Evolutionary conservation across 805 yeast genomes (phyloP).

Genomic region (Yamadazyma takamatsuzukensis): DNA sequence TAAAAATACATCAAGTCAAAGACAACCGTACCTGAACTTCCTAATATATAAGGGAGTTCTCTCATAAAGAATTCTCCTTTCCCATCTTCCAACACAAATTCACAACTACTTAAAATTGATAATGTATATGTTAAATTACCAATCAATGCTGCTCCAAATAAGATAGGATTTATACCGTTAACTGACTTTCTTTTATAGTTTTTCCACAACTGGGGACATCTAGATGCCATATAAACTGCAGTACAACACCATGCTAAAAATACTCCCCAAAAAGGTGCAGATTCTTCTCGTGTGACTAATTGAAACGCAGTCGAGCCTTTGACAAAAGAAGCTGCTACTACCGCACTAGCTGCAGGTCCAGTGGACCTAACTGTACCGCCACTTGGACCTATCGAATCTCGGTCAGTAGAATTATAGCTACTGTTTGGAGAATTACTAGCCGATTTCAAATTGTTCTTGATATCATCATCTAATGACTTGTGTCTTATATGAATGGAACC

Average conservation of each 20-base stretch:
- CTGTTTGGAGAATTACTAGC: slow-evolving; percentile 11
- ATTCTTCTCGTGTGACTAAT: neutral
- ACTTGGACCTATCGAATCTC: slow-evolving; percentile 3
- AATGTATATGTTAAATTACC: slow-evolving; percentile 77
- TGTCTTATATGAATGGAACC: slow-evolving; percentile 8
- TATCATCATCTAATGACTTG: neutral
- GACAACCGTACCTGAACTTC: slow-evolving; percentile 79
- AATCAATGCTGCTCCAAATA: slow-evolving; percentile 72
- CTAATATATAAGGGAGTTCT: slow-evolving; percentile 79
- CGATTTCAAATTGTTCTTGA: slow-evolving; percentile 5
- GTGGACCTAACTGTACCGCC: slow-evolving; percentile 4
- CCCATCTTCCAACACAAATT: slow-evolving; percentile 34
- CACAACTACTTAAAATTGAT: slow-evolving; percentile 68
- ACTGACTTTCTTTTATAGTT: slow-evolving; percentile 79
- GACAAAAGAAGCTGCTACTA: slow-evolving; percentile 8
- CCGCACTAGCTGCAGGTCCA: slow-evolving; percentile 5
- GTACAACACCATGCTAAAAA: slow-evolving; percentile 78
- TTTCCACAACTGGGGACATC: slow-evolving; percentile 81
- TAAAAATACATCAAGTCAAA: slow-evolving; percentile 73
- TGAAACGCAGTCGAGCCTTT: slow-evolving; percentile 14
- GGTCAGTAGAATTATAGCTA: slow-evolving; percentile 14
- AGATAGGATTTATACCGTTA: slow-evolving; percentile 76
- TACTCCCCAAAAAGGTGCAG: slow-evolving; percentile 7
- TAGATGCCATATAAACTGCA: slow-evolving; percentile 64
- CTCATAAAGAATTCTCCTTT: slow-evolving; percentile 49